Evolutionary conservation across 495 filamentous ascomycete genomes (phyloP).

Genomic region (Penicillium flavigenum): DNA sequence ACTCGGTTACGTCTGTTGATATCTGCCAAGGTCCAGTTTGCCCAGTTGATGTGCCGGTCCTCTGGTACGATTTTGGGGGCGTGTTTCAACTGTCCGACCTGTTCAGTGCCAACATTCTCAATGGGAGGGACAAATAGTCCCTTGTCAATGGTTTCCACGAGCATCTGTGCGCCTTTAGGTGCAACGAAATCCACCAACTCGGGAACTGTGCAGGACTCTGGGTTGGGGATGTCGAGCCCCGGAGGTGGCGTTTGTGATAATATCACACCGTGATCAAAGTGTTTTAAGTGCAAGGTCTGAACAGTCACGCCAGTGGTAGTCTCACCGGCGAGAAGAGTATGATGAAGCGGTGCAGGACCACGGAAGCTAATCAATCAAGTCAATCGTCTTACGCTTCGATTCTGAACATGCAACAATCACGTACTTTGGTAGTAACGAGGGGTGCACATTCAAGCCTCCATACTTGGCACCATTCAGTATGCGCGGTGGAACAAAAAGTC

Average conservation of each 20-base stretch:
- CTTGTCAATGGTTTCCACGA: slow-evolving; percentile 57
- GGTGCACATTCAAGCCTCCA: slow-evolving; percentile 91
- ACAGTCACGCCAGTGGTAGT: slow-evolving; percentile 68
- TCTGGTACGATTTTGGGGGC: slow-evolving; percentile 55
- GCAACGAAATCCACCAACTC: slow-evolving; percentile 43
- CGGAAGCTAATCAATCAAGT: slow-evolving; percentile 55
- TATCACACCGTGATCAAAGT: slow-evolving; percentile 76
- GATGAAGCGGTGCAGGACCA: slow-evolving; percentile 74
- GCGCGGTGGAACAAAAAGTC: slow-evolving; percentile 77
- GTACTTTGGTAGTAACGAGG: slow-evolving; percentile 86
- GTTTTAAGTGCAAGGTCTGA: slow-evolving; percentile 73
- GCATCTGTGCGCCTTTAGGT: slow-evolving; percentile 56
- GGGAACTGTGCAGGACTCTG: slow-evolving; percentile 42
- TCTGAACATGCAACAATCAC: slow-evolving; percentile 14
- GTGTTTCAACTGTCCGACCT: slow-evolving; percentile 30
- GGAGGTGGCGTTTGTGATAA: slow-evolving; percentile 64
- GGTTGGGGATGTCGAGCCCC: slow-evolving; percentile 50
- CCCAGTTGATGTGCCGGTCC: slow-evolving; percentile 56
- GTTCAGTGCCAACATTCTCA: slow-evolving; percentile 31
- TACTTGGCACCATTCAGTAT: slow-evolving; percentile 68
- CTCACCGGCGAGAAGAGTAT: slow-evolving; percentile 63
- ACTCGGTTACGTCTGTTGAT: slow-evolving; percentile 51
- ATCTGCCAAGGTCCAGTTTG: slow-evolving; percentile 45
- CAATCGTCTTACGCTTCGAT: slow-evolving; percentile 1
- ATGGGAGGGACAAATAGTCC: slow-evolving; percentile 66